phyloP scores from a whole-genome alignment of 2,329 filamentous ascomycete species.

The Monosporascus ibericus region DNA sequence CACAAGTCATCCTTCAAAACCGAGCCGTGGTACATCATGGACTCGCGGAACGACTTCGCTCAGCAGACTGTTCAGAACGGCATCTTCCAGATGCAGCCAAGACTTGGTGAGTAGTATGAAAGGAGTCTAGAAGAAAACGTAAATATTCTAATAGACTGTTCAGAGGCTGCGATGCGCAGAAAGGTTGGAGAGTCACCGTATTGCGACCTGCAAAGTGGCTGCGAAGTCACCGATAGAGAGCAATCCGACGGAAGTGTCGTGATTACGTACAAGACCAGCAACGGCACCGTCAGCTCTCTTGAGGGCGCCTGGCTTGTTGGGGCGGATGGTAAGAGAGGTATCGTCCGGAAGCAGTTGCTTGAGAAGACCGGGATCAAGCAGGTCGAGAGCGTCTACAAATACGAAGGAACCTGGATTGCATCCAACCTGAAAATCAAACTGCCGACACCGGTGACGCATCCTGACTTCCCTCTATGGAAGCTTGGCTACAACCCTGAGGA shows the following conservation, averaged over 20 bases:
- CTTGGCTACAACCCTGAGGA: conserved; percentile 37
- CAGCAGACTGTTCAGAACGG: conserved; percentile 14
- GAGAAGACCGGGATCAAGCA: conserved; percentile 32
- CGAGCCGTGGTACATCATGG: conserved; percentile 10
- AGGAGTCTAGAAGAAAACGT: not conserved
- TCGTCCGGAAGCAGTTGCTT: conserved; percentile 38
- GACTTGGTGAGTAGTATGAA: conserved; percentile 9
- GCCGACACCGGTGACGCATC: conserved; percentile 40
- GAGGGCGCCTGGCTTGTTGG: conserved; percentile 28
- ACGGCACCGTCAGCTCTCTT: conserved; percentile 3
- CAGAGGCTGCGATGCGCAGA: conserved; percentile 11
- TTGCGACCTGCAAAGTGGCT: conserved; percentile 14
- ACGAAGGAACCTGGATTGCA: conserved; percentile 41
- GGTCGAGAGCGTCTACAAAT: conserved; percentile 26
- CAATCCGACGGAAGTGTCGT: conserved; percentile 5
- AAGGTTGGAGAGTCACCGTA: conserved; percentile 8
- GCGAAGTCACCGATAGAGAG: conserved; percentile 10
- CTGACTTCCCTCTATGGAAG: conserved; percentile 41
- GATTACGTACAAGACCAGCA: conserved; percentile 10
- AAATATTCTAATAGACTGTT: conserved; percentile 1
- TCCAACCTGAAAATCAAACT: conserved; percentile 36
- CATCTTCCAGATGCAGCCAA: conserved; percentile 17
- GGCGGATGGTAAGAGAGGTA: conserved; percentile 42
- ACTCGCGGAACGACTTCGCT: conserved; percentile 6
- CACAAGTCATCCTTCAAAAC: conserved; percentile 12